These are phyloP conservation scores for Cercis canadensis DNA, from an alignment of 306 rosid species.

Conservation along the genomic window DNA sequence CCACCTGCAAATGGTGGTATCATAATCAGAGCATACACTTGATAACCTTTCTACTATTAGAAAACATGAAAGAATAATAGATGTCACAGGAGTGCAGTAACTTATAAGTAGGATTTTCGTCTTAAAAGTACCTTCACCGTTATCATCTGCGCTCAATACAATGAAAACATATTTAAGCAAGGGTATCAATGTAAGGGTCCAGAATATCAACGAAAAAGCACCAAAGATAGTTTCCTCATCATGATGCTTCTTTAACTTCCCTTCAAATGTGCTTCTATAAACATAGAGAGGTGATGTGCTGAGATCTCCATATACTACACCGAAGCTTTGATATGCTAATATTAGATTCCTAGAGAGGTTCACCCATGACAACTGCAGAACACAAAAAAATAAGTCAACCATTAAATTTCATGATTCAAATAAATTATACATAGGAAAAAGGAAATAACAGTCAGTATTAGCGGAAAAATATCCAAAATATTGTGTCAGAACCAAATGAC, in stretches of 20 bases:
- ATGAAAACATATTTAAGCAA: conserved; percentile 75
- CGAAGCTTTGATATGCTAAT: conserved; percentile 88
- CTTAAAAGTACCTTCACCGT: conserved; percentile 70
- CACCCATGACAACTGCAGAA: conserved; percentile 65
- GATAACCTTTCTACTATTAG: conserved; percentile 1
- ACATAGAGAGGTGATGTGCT: conserved; percentile 91
- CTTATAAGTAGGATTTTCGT: background rate
- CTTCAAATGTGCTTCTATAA: conserved; percentile 67
- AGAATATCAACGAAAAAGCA: conserved; percentile 83
- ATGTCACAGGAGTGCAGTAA: too few relatives aligned
- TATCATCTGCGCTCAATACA: conserved; percentile 86
- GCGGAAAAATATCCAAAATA: background rate
- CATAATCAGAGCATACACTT: conserved; percentile 31
- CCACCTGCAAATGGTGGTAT: conserved; percentile 63
- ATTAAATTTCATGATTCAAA: background rate
- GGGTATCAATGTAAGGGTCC: conserved; percentile 80
- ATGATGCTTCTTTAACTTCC: conserved; percentile 50
- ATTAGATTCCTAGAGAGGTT: conserved; percentile 61
- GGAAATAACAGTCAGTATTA: background rate
- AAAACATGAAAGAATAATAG: background rate
- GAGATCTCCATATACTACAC: conserved; percentile 88
- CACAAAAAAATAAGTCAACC: conserved; percentile 31
- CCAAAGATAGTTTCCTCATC: conserved; percentile 80
- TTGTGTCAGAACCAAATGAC: background rate
- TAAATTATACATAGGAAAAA: conserved; percentile 21